A percentile compares a stretch with the other conserved stretches of the same genome.
Evolutionary conservation across 139 green algal species (phyloP).

Genomic region (Chlamydomonas asymmetrica): DNA sequence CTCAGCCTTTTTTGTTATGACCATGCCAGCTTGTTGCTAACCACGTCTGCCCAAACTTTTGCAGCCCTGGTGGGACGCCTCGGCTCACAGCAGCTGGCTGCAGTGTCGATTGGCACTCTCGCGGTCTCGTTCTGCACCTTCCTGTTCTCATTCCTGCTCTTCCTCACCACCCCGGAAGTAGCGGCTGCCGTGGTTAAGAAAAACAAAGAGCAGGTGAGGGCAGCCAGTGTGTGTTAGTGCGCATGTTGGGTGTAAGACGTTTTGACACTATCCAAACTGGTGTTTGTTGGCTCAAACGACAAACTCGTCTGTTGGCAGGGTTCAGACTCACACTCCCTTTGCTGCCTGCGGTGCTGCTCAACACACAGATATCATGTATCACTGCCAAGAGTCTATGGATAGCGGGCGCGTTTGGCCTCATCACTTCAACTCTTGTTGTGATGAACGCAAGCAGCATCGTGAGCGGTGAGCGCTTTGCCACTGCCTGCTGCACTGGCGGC

Average conservation of each 20-base stretch:
- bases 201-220: conserved; percentile 30
- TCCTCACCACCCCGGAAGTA: conserved; percentile 63
- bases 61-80: conserved; percentile 61
- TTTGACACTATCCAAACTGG: too few relatives aligned
- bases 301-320: too few relatives aligned
- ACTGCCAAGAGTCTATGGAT: conserved; percentile 52
- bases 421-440: neutral
- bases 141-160: conserved; percentile 68
- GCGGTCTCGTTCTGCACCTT: conserved; percentile 55
- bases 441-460: conserved; percentile 22
- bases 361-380: conserved; percentile 39
- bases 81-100: conserved; percentile 57
- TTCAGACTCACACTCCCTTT: too few relatives aligned
- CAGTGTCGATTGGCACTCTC: conserved; percentile 60
- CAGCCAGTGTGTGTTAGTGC: too few relatives aligned
- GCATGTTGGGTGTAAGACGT: neutral
- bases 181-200: conserved; percentile 51
- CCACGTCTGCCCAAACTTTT: neutral
- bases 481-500: too few relatives aligned
- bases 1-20: neutral
- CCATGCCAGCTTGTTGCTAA: neutral
- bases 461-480: conserved; percentile 11
- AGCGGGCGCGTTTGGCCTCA: conserved; percentile 5
- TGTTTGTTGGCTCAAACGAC: too few relatives aligned
- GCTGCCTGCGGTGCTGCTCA: too few relatives aligned